These are phyloP conservation scores for Madurella mycetomatis DNA, from an alignment of 2,329 filamentous ascomycete species.

Conservation along the genomic window DNA sequence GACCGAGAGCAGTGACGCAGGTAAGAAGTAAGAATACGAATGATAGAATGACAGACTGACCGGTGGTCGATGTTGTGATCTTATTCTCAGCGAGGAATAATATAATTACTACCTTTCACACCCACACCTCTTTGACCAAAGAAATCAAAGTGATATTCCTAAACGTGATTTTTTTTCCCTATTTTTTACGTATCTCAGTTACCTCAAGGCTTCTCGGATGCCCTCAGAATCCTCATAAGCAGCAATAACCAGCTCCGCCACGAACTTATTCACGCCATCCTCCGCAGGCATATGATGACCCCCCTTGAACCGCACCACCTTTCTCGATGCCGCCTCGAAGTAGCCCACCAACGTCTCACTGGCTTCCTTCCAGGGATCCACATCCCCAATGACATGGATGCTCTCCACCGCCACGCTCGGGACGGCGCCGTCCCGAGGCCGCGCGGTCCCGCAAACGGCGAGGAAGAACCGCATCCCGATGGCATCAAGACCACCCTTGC, in stretches of 20 bases:
- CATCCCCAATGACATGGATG: slow-evolving; percentile 20
- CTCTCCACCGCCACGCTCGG: slow-evolving; percentile 9
- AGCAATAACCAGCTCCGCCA: slow-evolving; percentile 11
- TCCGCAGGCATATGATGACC: slow-evolving; percentile 25
- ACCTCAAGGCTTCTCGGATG: neutral
- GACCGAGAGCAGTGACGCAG: too few relatives aligned
- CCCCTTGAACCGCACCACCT: slow-evolving; percentile 22
- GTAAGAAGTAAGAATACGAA: too few relatives aligned
- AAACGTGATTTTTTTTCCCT: too few relatives aligned
- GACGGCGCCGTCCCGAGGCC: slow-evolving; percentile 10
- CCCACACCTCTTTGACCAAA: too few relatives aligned
- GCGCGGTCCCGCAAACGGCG: slow-evolving; percentile 15
- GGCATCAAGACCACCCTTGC: neutral
- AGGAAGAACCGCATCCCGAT: slow-evolving; percentile 13
- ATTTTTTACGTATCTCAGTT: neutral
- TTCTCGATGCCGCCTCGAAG: slow-evolving; percentile 12
- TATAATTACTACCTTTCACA: too few relatives aligned
- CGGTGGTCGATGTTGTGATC: too few relatives aligned
- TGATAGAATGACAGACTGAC: too few relatives aligned
- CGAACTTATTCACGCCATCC: slow-evolving; percentile 14
- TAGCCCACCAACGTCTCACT: slow-evolving; percentile 20
- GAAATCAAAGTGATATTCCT: too few relatives aligned
- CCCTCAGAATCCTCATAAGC: neutral
- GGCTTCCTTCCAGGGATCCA: slow-evolving; percentile 19
- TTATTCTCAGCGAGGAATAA: too few relatives aligned